A percentile compares a stretch with the other conserved stretches of the same genome.
These are phyloP conservation scores for Penicillium parvum DNA, from an alignment of 495 filamentous ascomycete genomes.

Conservation along the genomic window DNA sequence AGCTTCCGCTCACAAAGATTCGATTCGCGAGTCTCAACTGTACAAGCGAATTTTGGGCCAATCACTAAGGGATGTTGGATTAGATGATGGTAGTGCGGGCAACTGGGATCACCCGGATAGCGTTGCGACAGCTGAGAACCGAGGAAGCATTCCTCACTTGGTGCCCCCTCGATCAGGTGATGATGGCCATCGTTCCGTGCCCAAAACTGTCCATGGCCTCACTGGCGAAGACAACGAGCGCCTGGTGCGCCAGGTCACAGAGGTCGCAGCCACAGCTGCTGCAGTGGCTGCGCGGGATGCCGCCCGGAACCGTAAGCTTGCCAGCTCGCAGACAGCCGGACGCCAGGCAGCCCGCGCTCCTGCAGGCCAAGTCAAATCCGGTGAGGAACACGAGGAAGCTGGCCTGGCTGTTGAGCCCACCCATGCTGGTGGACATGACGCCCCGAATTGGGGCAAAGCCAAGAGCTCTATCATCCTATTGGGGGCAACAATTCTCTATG, in stretches of 20 bases:
- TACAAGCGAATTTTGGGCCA: slow-evolving; percentile 94
- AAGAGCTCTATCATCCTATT: slow-evolving; percentile 89
- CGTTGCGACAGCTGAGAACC: slow-evolving; percentile 15
- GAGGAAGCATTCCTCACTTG: slow-evolving; percentile 54
- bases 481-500: slow-evolving; percentile 87
- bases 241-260: slow-evolving; percentile 77
- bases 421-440: slow-evolving; percentile 71
- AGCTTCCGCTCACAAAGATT: slow-evolving; percentile 23
- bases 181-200: slow-evolving; percentile 16
- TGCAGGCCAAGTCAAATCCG: slow-evolving; percentile 23
- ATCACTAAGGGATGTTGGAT: slow-evolving; percentile 73
- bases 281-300: slow-evolving; percentile 82
- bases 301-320: slow-evolving; percentile 47
- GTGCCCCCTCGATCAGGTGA: slow-evolving; percentile 54
- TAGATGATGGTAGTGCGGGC: slow-evolving; percentile 48
- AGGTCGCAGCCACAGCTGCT: slow-evolving; percentile 88
- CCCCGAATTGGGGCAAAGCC: slow-evolving; percentile 91
- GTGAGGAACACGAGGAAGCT: slow-evolving; percentile 41
- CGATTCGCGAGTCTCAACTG: slow-evolving; percentile 76
- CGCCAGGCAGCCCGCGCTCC: slow-evolving; percentile 28
- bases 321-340: slow-evolving; percentile 28
- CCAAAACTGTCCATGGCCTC: slow-evolving; percentile 51
- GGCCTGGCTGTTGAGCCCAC: slow-evolving; percentile 35
- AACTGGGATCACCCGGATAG: slow-evolving; percentile 36
- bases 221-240: slow-evolving; percentile 74